Percentiles rank a stretch among this genome's conserved stretches.
phyloP scores from a whole-genome alignment of 768 basidiomycete genomes.

The Suillus subluteus region DNA sequence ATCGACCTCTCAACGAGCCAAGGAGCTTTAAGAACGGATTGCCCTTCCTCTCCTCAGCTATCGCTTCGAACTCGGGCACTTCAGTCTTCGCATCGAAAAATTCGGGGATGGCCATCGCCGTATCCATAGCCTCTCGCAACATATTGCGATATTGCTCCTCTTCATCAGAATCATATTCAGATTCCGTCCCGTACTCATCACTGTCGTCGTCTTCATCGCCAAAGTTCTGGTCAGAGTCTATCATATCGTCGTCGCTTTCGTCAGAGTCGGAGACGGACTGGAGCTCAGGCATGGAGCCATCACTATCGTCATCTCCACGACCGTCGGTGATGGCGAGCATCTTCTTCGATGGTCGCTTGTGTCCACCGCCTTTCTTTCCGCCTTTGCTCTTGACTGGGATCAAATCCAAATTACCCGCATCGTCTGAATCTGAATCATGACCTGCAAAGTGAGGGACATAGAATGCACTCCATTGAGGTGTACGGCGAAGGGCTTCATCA shows the following conservation, averaged over 20 bases:
- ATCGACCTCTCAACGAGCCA: constrained; percentile 70
- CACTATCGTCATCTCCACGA: constrained; percentile 40
- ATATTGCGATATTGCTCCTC: constrained; percentile 67
- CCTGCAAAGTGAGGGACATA: constrained; percentile 31
- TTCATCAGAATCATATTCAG: constrained; percentile 65
- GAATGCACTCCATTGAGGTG: constrained; percentile 63
- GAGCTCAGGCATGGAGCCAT: constrained; percentile 67
- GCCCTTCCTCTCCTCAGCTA: constrained; percentile 56
- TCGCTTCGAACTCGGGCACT: constrained; percentile 47
- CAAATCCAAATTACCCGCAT: constrained; percentile 15
- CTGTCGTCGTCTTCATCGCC: constrained; percentile 41
- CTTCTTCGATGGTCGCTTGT: constrained; percentile 38
- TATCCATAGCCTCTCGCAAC: constrained; percentile 74
- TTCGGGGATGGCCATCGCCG: constrained; percentile 57
- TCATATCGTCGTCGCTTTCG: constrained; percentile 39
- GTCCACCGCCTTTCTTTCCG: constrained; percentile 21
- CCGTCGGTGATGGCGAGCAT: constrained; percentile 56
- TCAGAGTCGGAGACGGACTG: constrained; percentile 68
- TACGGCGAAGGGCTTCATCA: constrained; percentile 48
- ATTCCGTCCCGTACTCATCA: constrained; percentile 41
- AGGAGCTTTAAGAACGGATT: constrained; percentile 83
- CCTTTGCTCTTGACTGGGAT: constrained; percentile 15
- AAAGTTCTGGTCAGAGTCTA: constrained; percentile 30
- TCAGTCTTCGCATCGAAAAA: constrained; percentile 55
- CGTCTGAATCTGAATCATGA: constrained; percentile 29